phyloP scores from a whole-genome alignment of 352 stramenopile genomes.

The Nothophytophthora sp. region DNA sequence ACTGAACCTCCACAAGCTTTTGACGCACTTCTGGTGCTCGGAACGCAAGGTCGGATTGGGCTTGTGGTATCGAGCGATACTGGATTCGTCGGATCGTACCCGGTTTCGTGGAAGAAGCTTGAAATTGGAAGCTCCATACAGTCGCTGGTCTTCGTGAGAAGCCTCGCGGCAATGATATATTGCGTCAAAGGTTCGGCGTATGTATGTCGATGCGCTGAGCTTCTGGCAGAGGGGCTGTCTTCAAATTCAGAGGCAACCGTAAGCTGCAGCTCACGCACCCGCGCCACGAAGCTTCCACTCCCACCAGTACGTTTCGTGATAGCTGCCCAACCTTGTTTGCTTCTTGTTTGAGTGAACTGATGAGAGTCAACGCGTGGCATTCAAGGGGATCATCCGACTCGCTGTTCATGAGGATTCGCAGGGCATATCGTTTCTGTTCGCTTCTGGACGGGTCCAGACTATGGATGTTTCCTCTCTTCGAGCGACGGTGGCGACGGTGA shows the following conservation, averaged over 20 bases:
- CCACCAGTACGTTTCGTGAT: slow-evolving; percentile 19
- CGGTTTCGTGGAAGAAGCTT: slow-evolving; percentile 14
- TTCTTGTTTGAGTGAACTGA: not conserved
- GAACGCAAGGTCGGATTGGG: slow-evolving; percentile 14
- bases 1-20: not conserved
- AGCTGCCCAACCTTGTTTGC: not conserved
- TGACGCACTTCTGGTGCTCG: slow-evolving; percentile 25
- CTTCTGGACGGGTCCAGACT: slow-evolving; percentile 33
- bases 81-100: slow-evolving; percentile 1
- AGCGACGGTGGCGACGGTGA: slow-evolving; percentile 13
- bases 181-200: slow-evolving; percentile 28
- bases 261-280: not conserved
- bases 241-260: not conserved
- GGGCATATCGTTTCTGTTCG: slow-evolving; percentile 33
- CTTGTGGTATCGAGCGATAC: slow-evolving; percentile 6
- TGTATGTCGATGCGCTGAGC: slow-evolving; percentile 16
- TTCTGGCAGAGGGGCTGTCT: slow-evolving; percentile 4
- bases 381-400: slow-evolving; percentile 35
- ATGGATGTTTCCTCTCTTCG: slow-evolving; percentile 18
- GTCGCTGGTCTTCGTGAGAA: slow-evolving; percentile 28
- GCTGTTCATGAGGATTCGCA: slow-evolving; percentile 12
- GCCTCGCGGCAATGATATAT: slow-evolving; percentile 33
- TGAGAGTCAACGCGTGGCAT: slow-evolving; percentile 2
- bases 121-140: slow-evolving; percentile 19
- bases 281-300: slow-evolving; percentile 31